A percentile compares a stretch with the other conserved stretches of the same genome.
Evolutionary conservation across 2,329 filamentous ascomycete genomes (phyloP).

Genomic region (Rutstroemia sp.): DNA sequence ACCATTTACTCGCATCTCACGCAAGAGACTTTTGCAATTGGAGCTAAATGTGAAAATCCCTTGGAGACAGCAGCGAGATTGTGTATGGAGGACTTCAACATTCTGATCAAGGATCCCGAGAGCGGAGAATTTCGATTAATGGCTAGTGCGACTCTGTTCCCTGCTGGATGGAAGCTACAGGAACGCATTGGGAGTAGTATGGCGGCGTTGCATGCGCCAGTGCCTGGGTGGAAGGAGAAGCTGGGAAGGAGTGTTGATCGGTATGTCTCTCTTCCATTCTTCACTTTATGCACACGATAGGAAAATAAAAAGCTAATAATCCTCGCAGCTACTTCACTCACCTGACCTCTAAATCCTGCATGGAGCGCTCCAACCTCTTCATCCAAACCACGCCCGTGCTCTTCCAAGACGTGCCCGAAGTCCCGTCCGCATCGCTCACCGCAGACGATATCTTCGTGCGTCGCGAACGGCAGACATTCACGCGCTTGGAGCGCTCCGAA

Average conservation of each 20-base stretch:
- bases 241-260: constrained; percentile 36
- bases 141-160: constrained; percentile 45
- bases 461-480: constrained; percentile 43
- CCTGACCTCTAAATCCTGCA: constrained; percentile 35
- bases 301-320: constrained; percentile 3
- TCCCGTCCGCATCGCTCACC: constrained; percentile 24
- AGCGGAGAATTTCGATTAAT: constrained; percentile 40
- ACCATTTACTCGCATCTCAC: constrained; percentile 36
- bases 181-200: constrained; percentile 42
- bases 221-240: constrained; percentile 43
- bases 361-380: constrained; percentile 44
- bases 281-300: neutral
- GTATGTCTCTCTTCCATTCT: constrained; percentile 23
- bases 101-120: constrained; percentile 37
- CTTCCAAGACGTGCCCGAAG: constrained; percentile 38
- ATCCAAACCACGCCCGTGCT: constrained; percentile 40
- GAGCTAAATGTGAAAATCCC: constrained; percentile 32
- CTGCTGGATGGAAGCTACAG: constrained; percentile 43
- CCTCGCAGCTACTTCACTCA: constrained; percentile 36
- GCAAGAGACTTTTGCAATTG: constrained; percentile 36
- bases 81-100: constrained; percentile 44
- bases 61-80: constrained; percentile 43
- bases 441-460: constrained; percentile 37
- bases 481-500: constrained; percentile 35
- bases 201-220: constrained; percentile 38